Base-by-base conservation (phyloP, 257 asterid genomes). In the Solanum paucissectum region DNA sequence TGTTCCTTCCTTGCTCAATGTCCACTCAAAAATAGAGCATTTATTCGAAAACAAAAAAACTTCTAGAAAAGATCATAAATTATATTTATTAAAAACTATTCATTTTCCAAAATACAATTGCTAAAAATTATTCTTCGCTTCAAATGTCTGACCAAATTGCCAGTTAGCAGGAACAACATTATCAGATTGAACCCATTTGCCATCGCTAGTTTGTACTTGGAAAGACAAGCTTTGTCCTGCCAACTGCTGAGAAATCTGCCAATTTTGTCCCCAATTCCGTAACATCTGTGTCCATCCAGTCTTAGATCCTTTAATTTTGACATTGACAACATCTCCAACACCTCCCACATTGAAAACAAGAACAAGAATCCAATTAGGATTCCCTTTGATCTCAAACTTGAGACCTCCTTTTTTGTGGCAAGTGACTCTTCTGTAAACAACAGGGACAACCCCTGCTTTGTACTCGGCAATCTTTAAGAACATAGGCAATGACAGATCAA, bases 261-360 rank as follows among this genome's bases (percentile, higher is more conserved):
- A 91, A n/a, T 89, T 88, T 33, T 89, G 89, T 4, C 93, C 95
- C 94, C 94, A 93, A 44, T 91, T 91, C 1, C 94, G 86, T 0
- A 2, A 38, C 93, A 93, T 68, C 1, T 13, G 23, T 7, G 20
- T 25, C 95, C 94, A 92, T 2, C 10, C 34, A 6, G 87, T 79
- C 5, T 73, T 64, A 9, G 86, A 86, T 5, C 92, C 90, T 38
- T 86, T 86, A 23, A 93, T 83, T 75, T 88, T 83, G 6, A 92
- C 55, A 4, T 36, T 64, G 1, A 5, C 66, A 16, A 93, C 92
- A 9, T 92, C 92, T 20, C 95, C 94, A 1, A 33, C 90, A 12
- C 95, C 95, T 23, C 91, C 92, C 32, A 93, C 94, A 23, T 93
- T 92, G 29, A 75, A 58, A 23, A 90, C 89, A n/a, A 87, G 52